Conservation (phyloP, 176 grass and related monocot species). For the Musa troglodytarum region DNA sequence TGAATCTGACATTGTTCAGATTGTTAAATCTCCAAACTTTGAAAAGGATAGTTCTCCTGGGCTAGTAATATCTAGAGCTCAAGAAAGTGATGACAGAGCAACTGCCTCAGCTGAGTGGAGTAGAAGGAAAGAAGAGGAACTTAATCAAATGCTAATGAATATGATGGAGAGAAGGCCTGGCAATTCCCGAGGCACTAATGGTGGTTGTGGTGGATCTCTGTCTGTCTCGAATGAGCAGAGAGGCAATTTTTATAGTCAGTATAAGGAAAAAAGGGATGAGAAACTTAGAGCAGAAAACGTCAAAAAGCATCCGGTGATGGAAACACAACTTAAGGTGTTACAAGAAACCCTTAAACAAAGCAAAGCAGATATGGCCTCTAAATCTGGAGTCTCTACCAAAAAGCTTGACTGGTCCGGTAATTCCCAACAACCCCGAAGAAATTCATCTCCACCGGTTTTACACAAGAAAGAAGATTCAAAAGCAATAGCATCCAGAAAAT, state of each 20-base stretch:
- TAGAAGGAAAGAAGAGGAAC: conserved; percentile 79
- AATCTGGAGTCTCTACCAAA: conserved; percentile 34
- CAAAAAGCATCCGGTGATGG: conserved; percentile 38
- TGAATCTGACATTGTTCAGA: conserved; percentile 21
- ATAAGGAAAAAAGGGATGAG: conserved; percentile 54
- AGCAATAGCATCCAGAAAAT: conserved; percentile 39
- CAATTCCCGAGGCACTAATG: conserved; percentile 40
- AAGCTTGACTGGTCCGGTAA: conserved; percentile 55
- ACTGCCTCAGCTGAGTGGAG: conserved; percentile 77
- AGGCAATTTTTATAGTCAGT: conserved; percentile 30
- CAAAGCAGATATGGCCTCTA: conserved; percentile 31
- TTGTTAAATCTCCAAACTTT: conserved; percentile 20
- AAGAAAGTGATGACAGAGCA: conserved; percentile 44
- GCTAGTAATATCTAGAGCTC: conserved; percentile 30
- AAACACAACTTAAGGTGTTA: conserved; percentile 24
- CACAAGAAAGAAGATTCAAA: conserved; percentile 69
- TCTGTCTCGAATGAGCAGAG: conserved; percentile 41
- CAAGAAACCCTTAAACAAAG: conserved; percentile 38
- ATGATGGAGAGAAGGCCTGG: conserved; percentile 83
- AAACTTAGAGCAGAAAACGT: conserved; percentile 54
- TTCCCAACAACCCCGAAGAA: conserved; percentile 49
- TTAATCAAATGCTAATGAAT: conserved; percentile 91
- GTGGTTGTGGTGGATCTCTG: conserved; percentile 19
- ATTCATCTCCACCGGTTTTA: conserved; percentile 64
- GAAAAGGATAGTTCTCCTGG: conserved; percentile 23